Conservation (phyloP, 2,329 filamentous ascomycete genomes). For the Colletotrichum melonis region DNA sequence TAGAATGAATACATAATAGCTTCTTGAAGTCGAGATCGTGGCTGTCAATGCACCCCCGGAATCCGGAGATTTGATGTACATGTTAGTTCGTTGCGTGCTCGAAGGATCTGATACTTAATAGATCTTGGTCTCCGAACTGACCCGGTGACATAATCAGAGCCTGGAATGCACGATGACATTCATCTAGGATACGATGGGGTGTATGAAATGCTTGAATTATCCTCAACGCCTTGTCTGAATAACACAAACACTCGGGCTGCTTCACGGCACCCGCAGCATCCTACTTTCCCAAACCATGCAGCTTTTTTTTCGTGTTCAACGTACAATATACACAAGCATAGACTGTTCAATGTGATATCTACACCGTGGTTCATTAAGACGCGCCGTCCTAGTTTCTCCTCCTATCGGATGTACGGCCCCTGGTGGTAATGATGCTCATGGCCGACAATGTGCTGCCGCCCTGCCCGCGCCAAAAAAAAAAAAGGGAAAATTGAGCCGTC, state of each 20-base stretch:
- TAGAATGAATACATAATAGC: background rate
- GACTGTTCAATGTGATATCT: conserved; percentile 38
- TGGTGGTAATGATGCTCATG: background rate
- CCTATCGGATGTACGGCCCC: background rate
- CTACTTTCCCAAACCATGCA: conserved; percentile 15
- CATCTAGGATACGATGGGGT: background rate
- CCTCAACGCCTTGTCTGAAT: conserved; percentile 4
- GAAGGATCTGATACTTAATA: background rate
- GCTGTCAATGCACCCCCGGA: conserved; percentile 1
- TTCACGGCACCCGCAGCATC: background rate
- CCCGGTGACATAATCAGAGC: background rate
- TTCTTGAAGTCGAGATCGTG: background rate
- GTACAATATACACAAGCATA: conserved; percentile 37
- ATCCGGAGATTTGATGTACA: background rate
- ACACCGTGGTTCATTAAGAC: conserved; percentile 35
- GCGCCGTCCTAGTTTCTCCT: conserved; percentile 9
- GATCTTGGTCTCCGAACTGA: background rate
- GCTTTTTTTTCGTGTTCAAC: conserved; percentile 26
- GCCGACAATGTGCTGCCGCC: conserved; percentile 9
- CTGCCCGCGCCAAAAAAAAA: conserved; percentile 16
- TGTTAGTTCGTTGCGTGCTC: background rate
- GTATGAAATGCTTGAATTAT: conserved; percentile 17
- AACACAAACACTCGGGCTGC: background rate
- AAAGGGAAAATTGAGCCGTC: conserved; percentile 7
- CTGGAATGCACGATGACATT: background rate